Conservation (phyloP, 1,284 basidiomycete species). For the Cryptococcus depauperatus region DNA sequence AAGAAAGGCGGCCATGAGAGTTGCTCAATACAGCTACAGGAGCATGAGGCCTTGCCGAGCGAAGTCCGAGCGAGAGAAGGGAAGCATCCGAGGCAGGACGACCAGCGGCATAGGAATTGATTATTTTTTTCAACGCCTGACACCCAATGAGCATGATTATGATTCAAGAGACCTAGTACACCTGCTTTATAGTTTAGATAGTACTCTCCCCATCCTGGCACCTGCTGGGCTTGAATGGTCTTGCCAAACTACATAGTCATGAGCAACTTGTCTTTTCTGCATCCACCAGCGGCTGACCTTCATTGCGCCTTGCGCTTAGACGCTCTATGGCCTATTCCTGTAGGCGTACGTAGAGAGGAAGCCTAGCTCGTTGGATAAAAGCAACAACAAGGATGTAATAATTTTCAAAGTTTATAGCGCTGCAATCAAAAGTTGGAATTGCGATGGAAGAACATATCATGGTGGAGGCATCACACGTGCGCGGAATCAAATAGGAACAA, state of each 20-base stretch:
- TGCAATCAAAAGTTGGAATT: no score
- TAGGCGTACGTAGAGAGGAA: no score
- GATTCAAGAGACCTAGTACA: not conserved
- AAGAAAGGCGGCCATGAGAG: slow-evolving; percentile 1
- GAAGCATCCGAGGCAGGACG: slow-evolving; percentile 79
- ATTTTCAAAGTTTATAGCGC: no score
- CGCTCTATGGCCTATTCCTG: no score
- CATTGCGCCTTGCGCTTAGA: no score
- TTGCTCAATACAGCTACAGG: slow-evolving; percentile 35
- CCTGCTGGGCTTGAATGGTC: slow-evolving; percentile 90
- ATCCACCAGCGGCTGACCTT: slow-evolving; percentile 6
- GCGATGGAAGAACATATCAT: no score
- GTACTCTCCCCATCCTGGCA: slow-evolving; percentile 92
- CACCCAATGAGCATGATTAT: not conserved
- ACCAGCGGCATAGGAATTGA: slow-evolving; percentile 91
- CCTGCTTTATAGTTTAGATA: slow-evolving; percentile 91
- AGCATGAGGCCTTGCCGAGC: slow-evolving; percentile 59
- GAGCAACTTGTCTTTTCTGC: not conserved
- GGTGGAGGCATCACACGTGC: no score
- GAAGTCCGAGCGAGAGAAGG: slow-evolving; percentile 70
- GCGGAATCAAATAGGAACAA: no score
- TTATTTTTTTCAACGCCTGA: slow-evolving; percentile 56
- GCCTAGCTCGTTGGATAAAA: no score
- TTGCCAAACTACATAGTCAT: slow-evolving; percentile 84
- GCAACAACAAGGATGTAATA: no score